phyloP scores from a whole-genome alignment of 805 yeast species.

The Yarrowia sp. region DNA sequence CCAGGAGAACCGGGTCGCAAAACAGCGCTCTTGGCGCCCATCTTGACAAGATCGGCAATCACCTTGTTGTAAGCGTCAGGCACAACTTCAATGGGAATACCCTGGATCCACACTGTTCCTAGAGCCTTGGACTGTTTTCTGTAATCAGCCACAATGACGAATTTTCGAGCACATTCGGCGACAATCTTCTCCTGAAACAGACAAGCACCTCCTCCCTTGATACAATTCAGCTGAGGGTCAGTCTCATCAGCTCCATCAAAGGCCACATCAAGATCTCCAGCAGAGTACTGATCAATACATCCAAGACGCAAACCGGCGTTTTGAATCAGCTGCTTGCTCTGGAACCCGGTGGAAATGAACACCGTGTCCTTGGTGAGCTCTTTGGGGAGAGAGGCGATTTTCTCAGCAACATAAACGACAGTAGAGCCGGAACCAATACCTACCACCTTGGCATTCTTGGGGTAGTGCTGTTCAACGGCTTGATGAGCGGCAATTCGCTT shows the following conservation, averaged over 20 bases:
- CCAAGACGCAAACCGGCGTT: constrained; percentile 78
- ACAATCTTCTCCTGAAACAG: constrained; percentile 93
- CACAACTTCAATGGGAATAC: constrained; percentile 93
- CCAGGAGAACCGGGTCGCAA: constrained; percentile 85
- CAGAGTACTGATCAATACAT: constrained; percentile 66
- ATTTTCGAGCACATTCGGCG: constrained; percentile 71
- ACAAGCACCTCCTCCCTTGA: constrained; percentile 99
- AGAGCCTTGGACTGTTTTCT: constrained; percentile 73
- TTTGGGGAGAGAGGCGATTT: constrained; percentile 65
- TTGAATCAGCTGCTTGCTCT: constrained; percentile 79
- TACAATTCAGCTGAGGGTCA: constrained; percentile 73
- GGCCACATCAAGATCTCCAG: constrained; percentile 79
- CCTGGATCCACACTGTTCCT: constrained; percentile 82
- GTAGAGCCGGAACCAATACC: constrained; percentile 98
- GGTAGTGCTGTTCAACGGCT: constrained; percentile 88
- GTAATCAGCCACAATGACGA: constrained; percentile 88
- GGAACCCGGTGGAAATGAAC: constrained; percentile 97
- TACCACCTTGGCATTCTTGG: constrained; percentile 63
- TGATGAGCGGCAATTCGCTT: constrained; percentile 84
- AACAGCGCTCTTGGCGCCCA: constrained; percentile 63
- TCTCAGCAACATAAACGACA: constrained; percentile 94
- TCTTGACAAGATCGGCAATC: constrained; percentile 52
- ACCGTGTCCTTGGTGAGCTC: constrained; percentile 53
- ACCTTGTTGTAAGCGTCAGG: constrained; percentile 85
- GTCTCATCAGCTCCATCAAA: constrained; percentile 99